phyloP scores from a whole-genome alignment of 441 rosid species.

The Macaranga tanarius region DNA sequence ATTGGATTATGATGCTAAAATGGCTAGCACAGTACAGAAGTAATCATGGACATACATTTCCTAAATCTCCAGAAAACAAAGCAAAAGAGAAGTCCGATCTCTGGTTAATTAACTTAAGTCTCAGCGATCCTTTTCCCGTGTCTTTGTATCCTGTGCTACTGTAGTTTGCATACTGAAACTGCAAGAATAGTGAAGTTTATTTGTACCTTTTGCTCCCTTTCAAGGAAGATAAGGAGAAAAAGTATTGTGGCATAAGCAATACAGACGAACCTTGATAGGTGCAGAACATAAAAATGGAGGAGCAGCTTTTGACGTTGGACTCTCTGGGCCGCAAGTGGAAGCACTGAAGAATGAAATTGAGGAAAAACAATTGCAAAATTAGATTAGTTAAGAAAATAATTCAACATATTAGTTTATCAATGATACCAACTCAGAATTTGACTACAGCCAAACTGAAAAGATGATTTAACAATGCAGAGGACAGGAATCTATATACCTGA shows the following conservation, averaged over 20 bases:
- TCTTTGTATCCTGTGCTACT: constrained; percentile 47
- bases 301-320: constrained; percentile 31
- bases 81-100: constrained; percentile 79
- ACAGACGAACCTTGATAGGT: constrained; percentile 65
- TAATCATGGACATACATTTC: constrained; percentile 41
- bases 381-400: not conserved
- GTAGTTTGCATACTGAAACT: constrained; percentile 80
- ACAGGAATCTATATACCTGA: constrained; percentile 46
- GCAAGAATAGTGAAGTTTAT: constrained; percentile 29
- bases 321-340: constrained; percentile 53
- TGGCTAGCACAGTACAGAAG: no score
- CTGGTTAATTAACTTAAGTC: constrained; percentile 76
- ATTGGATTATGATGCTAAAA: not conserved
- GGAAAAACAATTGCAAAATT: not conserved
- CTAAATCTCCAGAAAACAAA: constrained; percentile 61
- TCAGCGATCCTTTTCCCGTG: constrained; percentile 61
- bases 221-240: constrained; percentile 14
- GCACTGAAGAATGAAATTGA: constrained; percentile 40
- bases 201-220: not conserved
- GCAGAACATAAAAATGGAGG: constrained; percentile 66
- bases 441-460: not conserved
- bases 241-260: constrained; percentile 7
- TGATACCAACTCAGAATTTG: not conserved
- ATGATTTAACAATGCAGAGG: not conserved
- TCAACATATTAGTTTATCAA: not conserved